phyloP scores from a whole-genome alignment of 2,329 filamentous ascomycete genomes.

The Fusarium anguioides region DNA sequence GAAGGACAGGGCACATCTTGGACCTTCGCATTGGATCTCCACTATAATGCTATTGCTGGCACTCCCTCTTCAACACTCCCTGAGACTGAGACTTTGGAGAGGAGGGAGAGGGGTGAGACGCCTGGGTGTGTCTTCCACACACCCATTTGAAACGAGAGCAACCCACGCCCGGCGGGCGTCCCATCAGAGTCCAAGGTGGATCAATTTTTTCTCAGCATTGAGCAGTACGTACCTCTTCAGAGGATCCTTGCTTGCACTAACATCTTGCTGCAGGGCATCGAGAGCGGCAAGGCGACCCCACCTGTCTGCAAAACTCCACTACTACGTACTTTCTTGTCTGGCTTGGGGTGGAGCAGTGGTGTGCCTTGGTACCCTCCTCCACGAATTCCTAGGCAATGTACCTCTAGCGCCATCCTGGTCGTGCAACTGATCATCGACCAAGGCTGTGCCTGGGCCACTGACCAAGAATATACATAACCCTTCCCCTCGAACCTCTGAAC shows the following conservation, averaged over 20 bases:
- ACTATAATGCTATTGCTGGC: slow-evolving; percentile 18
- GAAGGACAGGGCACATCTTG: slow-evolving; percentile 18
- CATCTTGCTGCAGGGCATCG: slow-evolving; percentile 48
- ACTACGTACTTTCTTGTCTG: slow-evolving; percentile 20
- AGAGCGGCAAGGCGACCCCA: slow-evolving; percentile 35
- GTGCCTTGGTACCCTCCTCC: slow-evolving; percentile 46
- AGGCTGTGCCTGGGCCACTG: slow-evolving; percentile 44
- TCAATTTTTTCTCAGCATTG: slow-evolving; percentile 16
- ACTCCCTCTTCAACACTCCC: slow-evolving; percentile 30
- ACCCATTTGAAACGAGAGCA: slow-evolving; percentile 33
- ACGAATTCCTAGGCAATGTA: slow-evolving; percentile 47
- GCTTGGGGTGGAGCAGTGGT: slow-evolving; percentile 36
- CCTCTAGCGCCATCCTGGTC: slow-evolving; percentile 42
- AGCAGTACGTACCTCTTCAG: slow-evolving; percentile 34
- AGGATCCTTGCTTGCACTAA: slow-evolving; percentile 37
- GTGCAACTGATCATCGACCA: slow-evolving; percentile 47
- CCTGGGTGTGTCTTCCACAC: slow-evolving; percentile 27
- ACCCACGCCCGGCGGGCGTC: slow-evolving; percentile 34
- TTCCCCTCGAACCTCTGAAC: slow-evolving; percentile 41
- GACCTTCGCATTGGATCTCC: slow-evolving; percentile 24
- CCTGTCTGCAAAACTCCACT: slow-evolving; percentile 36
- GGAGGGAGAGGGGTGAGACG: slow-evolving; percentile 28
- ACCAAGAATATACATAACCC: slow-evolving; percentile 47
- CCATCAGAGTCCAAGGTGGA: slow-evolving; percentile 28
- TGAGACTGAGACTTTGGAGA: not conserved